Base-by-base conservation (phyloP, 495 filamentous ascomycete genomes). In the Staphylotrichum longicolle region DNA sequence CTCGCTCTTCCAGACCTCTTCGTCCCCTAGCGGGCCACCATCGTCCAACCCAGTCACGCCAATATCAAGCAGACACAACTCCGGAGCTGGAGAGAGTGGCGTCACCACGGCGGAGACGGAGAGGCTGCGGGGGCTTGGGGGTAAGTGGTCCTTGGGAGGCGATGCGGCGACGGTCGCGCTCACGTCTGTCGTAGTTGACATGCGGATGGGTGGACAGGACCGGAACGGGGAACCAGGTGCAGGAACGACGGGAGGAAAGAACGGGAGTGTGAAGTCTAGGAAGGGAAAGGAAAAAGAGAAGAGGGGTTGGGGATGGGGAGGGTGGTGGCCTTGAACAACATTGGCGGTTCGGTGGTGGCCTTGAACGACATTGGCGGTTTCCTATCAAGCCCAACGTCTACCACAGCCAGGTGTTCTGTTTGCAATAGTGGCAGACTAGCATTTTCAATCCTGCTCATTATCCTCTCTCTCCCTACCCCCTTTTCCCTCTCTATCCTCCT, bases 291-390 rank as follows among this genome's bases (percentile, higher is more conserved):
- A 60, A n/a, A 66, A 67, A 42, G 53, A 58, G 12, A 27, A 27
- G 20, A 62, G 44, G 60, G 58, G 63, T 7, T 58, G 57, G 61
- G 56, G 64, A 1, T 69, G 67, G 67, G 15, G 54, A 1, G 48
- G 63, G 12, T 69, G 67, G 67, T 67, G 65, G 65, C 51, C 63
- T 48, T 66, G 44, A 58, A 4, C 2, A 37, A 34, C 4, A 47
- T 2, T 15, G 41, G 37, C 20, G 20, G 20, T 27, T 27, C 20
- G 20, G 20, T 27, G 20, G 20, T 27, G 20, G 20, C 20, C 20
- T 27, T 27, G 20, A 27, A 27, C 20, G 20, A 27, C 20, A 27
- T 27, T 27, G 20, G 20, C 20, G 20, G 20, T 27, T 27, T 27
- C 20, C 20, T 27, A 27, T 27, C 20, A 27, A 27, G 20, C 20